Evolutionary conservation across 768 basidiomycete genomes (phyloP).

Genomic region (Tricholoma furcatifolium): DNA sequence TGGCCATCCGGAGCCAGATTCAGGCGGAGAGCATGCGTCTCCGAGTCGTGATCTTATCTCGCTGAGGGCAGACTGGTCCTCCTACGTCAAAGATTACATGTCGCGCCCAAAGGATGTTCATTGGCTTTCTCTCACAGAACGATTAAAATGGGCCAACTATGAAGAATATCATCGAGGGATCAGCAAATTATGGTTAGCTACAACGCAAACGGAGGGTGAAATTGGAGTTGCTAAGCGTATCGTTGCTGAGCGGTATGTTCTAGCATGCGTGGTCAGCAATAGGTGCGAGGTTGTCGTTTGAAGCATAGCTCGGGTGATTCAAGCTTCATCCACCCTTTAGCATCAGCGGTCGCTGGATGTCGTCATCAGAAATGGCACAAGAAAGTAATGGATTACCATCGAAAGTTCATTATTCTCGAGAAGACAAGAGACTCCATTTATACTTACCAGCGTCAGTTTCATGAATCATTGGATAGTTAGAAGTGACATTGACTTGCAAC

Average conservation of each 20-base stretch:
- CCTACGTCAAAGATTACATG: constrained; percentile 41
- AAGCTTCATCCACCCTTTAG: constrained; percentile 28
- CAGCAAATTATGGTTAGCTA: constrained; percentile 62
- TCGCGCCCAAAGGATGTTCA: constrained; percentile 13
- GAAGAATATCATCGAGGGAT: constrained; percentile 73
- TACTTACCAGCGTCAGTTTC: constrained; percentile 64
- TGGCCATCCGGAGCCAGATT: constrained; percentile 32
- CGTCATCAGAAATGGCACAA: constrained; percentile 68
- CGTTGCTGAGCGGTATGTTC: constrained; percentile 61
- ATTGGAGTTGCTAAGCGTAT: constrained; percentile 38
- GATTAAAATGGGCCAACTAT: constrained; percentile 62
- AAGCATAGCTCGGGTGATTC: neutral
- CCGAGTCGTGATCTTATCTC: constrained; percentile 4
- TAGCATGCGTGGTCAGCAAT: constrained; percentile 73
- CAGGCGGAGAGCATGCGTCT: neutral
- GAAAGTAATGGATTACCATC: constrained; percentile 56
- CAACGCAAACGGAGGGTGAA: constrained; percentile 40
- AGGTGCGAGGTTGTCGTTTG: constrained; percentile 39
- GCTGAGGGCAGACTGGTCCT: constrained; percentile 65
- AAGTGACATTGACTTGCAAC: neutral
- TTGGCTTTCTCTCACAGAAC: constrained; percentile 32
- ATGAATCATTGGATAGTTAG: neutral
- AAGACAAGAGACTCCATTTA: constrained; percentile 42
- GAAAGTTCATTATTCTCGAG: constrained; percentile 14
- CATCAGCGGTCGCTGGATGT: constrained; percentile 69